A percentile compares a stretch with the other conserved stretches of the same genome.
phyloP scores from a whole-genome alignment of 169 alveolate species.

The Plasmodium cynomolgi region DNA sequence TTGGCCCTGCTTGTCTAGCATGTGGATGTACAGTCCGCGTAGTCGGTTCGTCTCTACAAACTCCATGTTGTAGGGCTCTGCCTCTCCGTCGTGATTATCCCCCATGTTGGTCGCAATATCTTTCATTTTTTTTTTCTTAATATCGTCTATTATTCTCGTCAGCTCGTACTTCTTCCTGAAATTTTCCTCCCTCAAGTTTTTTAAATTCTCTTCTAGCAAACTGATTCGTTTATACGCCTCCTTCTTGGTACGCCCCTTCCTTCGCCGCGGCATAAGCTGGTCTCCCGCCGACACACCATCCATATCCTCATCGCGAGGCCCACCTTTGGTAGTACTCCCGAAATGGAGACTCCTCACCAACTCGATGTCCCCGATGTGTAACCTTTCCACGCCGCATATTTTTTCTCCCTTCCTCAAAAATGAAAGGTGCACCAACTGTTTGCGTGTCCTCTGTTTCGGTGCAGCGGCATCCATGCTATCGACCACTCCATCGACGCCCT shows the following conservation, averaged over 20 bases:
- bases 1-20: slow-evolving; percentile 35
- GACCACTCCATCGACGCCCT: neutral
- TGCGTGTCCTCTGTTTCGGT: neutral
- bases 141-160: slow-evolving; percentile 19
- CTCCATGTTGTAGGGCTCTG: neutral
- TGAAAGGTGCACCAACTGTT: slow-evolving; percentile 13
- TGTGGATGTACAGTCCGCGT: slow-evolving; percentile 39
- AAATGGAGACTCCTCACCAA: neutral
- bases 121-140: neutral
- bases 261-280: neutral
- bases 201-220: neutral
- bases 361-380: neutral
- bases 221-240: neutral
- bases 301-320: neutral
- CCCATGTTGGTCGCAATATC: neutral
- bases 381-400: neutral
- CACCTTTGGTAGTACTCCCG: neutral
- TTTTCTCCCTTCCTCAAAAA: slow-evolving; percentile 36
- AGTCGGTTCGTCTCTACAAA: slow-evolving; percentile 47
- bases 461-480: neutral
- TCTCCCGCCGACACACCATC: neutral
- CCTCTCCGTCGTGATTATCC: neutral
- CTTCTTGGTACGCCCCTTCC: neutral
- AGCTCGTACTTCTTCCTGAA: slow-evolving; percentile 31
- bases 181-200: slow-evolving; percentile 9